Percentiles rank a stretch among this genome's conserved stretches.
Evolutionary conservation across 805 yeast species (phyloP).

Genomic region (Wickerhamomyces strasburgensis): DNA sequence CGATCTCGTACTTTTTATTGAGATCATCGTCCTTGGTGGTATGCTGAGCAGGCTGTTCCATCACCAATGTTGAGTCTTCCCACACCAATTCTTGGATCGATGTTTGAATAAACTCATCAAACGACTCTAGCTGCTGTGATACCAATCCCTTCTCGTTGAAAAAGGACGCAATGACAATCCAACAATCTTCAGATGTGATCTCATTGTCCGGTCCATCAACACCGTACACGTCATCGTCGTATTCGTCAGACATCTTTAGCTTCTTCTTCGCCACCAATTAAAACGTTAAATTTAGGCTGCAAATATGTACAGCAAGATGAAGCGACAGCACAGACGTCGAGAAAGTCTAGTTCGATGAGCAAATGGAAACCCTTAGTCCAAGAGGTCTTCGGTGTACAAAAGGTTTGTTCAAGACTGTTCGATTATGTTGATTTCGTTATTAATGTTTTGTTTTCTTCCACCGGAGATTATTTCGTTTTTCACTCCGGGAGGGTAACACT

Average conservation of each 20-base stretch:
- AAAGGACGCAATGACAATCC: constrained; percentile 96
- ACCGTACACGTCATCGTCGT: constrained; percentile 58
- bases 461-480: too few relatives aligned
- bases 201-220: constrained; percentile 37
- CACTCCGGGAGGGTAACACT: too few relatives aligned
- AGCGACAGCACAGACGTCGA: too few relatives aligned
- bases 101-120: constrained; percentile 94
- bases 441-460: too few relatives aligned
- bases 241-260: constrained; percentile 26
- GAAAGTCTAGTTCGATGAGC: too few relatives aligned
- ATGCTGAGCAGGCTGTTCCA: constrained; percentile 98
- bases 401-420: too few relatives aligned
- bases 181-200: constrained; percentile 96
- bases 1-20: constrained; percentile 89
- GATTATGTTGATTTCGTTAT: too few relatives aligned
- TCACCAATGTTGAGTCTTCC: constrained; percentile 89
- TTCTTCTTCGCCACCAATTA: background rate
- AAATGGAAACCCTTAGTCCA: too few relatives aligned
- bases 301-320: background rate
- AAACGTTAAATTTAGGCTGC: background rate
- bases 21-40: constrained; percentile 85
- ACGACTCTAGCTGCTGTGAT: constrained; percentile 96
- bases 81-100: constrained; percentile 95
- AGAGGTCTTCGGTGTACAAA: too few relatives aligned
- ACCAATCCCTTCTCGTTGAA: constrained; percentile 96